Evolutionary conservation across 495 filamentous ascomycete genomes (phyloP).

Genomic region (Penicillium macrosclerotiorum): DNA sequence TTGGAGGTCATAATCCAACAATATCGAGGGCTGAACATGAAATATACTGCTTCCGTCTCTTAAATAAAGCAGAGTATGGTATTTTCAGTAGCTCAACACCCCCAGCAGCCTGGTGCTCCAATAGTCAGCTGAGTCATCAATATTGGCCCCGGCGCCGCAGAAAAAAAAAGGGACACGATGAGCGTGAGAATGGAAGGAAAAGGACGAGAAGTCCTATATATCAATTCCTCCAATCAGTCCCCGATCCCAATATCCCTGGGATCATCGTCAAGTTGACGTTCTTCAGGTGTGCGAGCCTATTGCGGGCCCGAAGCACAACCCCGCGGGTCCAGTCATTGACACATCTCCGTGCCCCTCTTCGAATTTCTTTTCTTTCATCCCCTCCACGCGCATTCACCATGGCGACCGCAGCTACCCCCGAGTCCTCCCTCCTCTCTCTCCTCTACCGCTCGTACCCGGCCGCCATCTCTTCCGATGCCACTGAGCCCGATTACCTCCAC

Average conservation of each 20-base stretch:
- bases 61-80: no score
- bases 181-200: not conserved
- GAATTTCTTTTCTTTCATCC: conserved; percentile 31
- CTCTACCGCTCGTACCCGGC: conserved; percentile 54
- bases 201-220: no score
- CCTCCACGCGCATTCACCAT: conserved; percentile 37
- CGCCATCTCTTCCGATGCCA: conserved; percentile 46
- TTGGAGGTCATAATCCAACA: no score
- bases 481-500: conserved; percentile 48
- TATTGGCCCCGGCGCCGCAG: conserved; percentile 9
- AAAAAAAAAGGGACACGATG: not conserved
- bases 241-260: conserved; percentile 28
- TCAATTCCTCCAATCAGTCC: conserved; percentile 15
- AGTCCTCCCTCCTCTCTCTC: conserved; percentile 51
- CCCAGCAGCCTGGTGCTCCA: not conserved
- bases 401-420: conserved; percentile 50
- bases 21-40: no score
- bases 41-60: no score
- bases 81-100: no score
- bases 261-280: conserved; percentile 30
- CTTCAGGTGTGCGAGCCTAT: conserved; percentile 26
- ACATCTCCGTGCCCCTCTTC: conserved; percentile 37
- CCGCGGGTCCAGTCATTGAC: conserved; percentile 35
- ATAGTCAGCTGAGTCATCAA: conserved; percentile 15
- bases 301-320: conserved; percentile 35